phyloP scores from a whole-genome alignment of 345 rosid genomes.

The Dipteronia sinensis region DNA sequence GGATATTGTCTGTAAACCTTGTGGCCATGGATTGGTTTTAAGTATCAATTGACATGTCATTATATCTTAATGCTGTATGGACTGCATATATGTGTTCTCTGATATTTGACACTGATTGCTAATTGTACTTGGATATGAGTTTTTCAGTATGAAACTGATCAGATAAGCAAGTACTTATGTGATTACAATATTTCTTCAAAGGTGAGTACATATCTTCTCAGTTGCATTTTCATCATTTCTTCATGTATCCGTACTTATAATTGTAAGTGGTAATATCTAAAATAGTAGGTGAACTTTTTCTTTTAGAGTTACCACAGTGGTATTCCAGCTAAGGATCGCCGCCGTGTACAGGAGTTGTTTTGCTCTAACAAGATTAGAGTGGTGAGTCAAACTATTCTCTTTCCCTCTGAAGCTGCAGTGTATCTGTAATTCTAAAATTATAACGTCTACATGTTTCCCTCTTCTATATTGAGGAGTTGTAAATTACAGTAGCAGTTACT shows the following conservation, averaged over 20 bases:
- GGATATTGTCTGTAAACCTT: background rate
- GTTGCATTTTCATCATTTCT: conserved; percentile 12
- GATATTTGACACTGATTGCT: conserved; percentile 9
- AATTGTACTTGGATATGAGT: conserved; percentile 19
- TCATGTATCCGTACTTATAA: conserved; percentile 14
- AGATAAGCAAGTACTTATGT: conserved; percentile 73
- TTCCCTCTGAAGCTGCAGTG: background rate
- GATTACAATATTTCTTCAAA: conserved; percentile 79
- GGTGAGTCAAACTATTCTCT: conserved; percentile 50
- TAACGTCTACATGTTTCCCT: conserved; percentile 7
- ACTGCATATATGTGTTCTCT: background rate
- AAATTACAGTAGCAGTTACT: background rate
- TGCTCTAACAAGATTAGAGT: conserved; percentile 92
- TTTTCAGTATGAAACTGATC: conserved; percentile 85
- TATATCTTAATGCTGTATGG: background rate
- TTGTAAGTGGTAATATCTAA: conserved; percentile 26
- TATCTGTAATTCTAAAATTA: background rate
- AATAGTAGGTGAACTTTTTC: conserved; percentile 27
- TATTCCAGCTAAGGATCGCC: conserved; percentile 72
- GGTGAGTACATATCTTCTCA: conserved; percentile 40
- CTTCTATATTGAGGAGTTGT: conserved; percentile 4
- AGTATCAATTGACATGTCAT: background rate
- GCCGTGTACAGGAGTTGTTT: conserved; percentile 78
- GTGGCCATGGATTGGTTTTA: background rate
- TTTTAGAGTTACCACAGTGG: conserved; percentile 92